Base-by-base conservation (phyloP, 768 basidiomycete species). In the Xerocomus spinulosus region DNA sequence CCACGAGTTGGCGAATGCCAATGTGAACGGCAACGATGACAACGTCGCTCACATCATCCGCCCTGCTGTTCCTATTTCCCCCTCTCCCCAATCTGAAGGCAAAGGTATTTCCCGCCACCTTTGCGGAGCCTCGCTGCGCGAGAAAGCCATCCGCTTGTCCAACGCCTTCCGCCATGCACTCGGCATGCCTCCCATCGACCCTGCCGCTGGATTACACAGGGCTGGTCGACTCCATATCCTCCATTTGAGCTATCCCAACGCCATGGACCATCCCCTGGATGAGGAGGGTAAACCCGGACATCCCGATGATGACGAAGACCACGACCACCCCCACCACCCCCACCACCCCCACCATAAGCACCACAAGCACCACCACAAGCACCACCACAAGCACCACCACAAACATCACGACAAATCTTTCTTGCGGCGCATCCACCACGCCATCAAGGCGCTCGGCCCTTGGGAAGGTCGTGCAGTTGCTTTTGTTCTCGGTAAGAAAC, bases 381-480 rank as follows among this genome's bases (percentile, higher is more conserved):
- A 50, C 14, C 53, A 44, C 21, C 42, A 36, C 6, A 58, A 52
- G 26, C 51, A 42, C 13, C 30, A 20, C 6, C 53, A 52, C 23
- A 50, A 62, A 29, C 57, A 59, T 12, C 56, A 49, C 41, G 47
- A 43, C 13, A 61, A 68, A 44, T 68, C 75, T 28, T 87, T 87
- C 76, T 49, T 77, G 39, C 68, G 63, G 37, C 81, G 89, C 38
- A 68, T 91, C 52, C 79, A 83, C 58, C 68, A 68, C 46, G 83
- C 87, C 3, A 67, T 91, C 46, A 80, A 80, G 71, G 65, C 77
- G 8, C 78, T 92, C 14, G 85, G 87, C 12, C 80, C 80, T 17
- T 91, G 89, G 87, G 89, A 92, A 67, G 87, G 87, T 42, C 75
- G 87, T 42, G 81, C 82, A 9, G 82, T 92, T 14, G 82, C 90